Percentiles rank a stretch among this genome's conserved stretches.
phyloP scores from a whole-genome alignment of 257 asterid species.

The Leptodermis oblonga region DNA sequence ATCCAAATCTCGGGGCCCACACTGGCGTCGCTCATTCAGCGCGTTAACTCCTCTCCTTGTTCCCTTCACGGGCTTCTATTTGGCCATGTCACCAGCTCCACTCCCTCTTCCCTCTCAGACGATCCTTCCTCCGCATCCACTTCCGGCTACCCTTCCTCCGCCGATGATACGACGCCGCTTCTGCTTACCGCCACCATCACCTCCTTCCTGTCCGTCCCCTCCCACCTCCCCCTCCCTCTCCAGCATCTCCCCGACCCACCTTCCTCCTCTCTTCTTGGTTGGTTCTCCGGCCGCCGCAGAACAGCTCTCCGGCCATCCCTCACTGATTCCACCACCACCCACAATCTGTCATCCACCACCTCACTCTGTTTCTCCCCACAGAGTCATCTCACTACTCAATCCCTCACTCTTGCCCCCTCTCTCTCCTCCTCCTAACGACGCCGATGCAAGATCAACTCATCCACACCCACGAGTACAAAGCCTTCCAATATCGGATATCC shows the following conservation, averaged over 20 bases:
- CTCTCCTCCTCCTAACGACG: slow-evolving; percentile 69
- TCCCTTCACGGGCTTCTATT: slow-evolving; percentile 75
- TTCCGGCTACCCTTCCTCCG: slow-evolving; percentile 24
- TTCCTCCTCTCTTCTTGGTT: slow-evolving; percentile 35
- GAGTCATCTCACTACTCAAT: slow-evolving; percentile 22
- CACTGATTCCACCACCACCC: slow-evolving; percentile 40
- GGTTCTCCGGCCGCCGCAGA: slow-evolving; percentile 50
- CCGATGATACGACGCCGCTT: slow-evolving; percentile 20
- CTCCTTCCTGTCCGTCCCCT: slow-evolving; percentile 59
- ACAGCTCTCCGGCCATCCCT: slow-evolving; percentile 43
- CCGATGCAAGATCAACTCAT: slow-evolving; percentile 73
- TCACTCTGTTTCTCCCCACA: slow-evolving; percentile 41
- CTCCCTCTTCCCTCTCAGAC: slow-evolving; percentile 53
- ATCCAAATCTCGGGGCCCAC: slow-evolving; percentile 71
- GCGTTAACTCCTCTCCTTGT: slow-evolving; percentile 54
- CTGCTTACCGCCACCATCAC: slow-evolving; percentile 55
- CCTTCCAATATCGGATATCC: slow-evolving; percentile 41
- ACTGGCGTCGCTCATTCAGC: slow-evolving; percentile 76
- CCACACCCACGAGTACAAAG: slow-evolving; percentile 84
- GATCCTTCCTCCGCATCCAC: slow-evolving; percentile 34
- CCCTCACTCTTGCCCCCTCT: slow-evolving; percentile 54
- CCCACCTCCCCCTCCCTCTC: slow-evolving; percentile 52
- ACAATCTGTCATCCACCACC: slow-evolving; percentile 40
- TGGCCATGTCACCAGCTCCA: slow-evolving; percentile 57
- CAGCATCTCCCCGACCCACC: slow-evolving; percentile 15